Evolutionary conservation across 1,284 basidiomycete species (phyloP), one percentile per base, ranked within the genome.

Genomic region (Microbotryomycetes sp.): DNA sequence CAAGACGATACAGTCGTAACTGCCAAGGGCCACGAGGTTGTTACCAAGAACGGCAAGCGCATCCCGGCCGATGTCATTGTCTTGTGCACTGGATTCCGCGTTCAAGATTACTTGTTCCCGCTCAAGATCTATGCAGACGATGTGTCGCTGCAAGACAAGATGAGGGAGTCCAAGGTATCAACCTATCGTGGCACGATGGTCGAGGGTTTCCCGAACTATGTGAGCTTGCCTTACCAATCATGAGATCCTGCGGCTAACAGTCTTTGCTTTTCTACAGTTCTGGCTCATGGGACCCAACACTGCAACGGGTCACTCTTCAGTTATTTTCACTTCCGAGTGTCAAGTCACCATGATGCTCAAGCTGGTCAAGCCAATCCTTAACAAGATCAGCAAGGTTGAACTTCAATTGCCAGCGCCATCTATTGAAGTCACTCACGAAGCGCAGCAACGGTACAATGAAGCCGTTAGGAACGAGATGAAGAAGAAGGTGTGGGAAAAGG

Each of bases 201-300:
- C 7, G 49, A 52, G 29, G 57, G 31, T 3, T 68, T 61, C 57
- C 64, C 64, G 29, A 68, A 66, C 45, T 57, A 56, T 11, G 56
- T 66, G 15, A 18, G 56, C 49, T 45, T 52, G 2, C 45, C 45
- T 2, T 52, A 27, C 16, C 4, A 27, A 16, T 31, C 15, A 9
- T 2, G 5, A 2, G 4, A 13, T 3, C 18, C 5, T 21, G 27
- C 16, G 2, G 15, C 45, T 53, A 30, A 53, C 47, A 5, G 4
- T 27, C 31, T 3, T 52, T 18, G 18, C 41, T 35, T 21, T 13
- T 21, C 23, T 11, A 2, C 53, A 59, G 53, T 65, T 65, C 58
- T 65, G 63, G 60, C 9, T 66, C n/a, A 69, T 67, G 67, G 67
- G 65, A 3, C 67, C 65, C 18, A 62, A 64, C 54, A 49, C 56